phyloP scores from a whole-genome alignment of 1,284 basidiomycete species.

The Sanghuangporus weigelae region DNA sequence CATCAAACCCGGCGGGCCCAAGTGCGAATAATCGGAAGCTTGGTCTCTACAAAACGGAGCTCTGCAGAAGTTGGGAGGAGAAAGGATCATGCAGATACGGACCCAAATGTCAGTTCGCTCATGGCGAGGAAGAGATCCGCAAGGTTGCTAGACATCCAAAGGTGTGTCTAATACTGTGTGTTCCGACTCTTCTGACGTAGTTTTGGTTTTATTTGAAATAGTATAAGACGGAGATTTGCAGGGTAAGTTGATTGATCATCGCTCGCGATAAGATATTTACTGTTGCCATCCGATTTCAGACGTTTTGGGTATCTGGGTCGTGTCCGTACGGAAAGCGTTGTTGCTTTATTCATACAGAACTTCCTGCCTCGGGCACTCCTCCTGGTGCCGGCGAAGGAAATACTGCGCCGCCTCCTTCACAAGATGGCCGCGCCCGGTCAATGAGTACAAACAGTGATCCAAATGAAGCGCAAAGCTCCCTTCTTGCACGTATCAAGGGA shows the following conservation, averaged over 20 bases:
- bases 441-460: constrained; percentile 71
- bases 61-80: constrained; percentile 92
- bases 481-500: constrained; percentile 67
- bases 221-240: constrained; percentile 92
- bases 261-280: constrained; percentile 11
- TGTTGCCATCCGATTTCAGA: constrained; percentile 37
- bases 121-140: constrained; percentile 83
- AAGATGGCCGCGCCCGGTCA: constrained; percentile 62
- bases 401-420: constrained; percentile 42
- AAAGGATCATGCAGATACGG: constrained; percentile 86
- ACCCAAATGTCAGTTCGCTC: constrained; percentile 85
- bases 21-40: constrained; percentile 86
- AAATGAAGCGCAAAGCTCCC: constrained; percentile 61
- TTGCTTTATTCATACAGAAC: constrained; percentile 86
- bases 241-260: constrained; percentile 42
- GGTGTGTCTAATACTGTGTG: constrained; percentile 36
- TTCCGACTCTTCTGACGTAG: not conserved
- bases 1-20: constrained; percentile 47
- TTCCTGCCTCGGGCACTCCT: constrained; percentile 56
- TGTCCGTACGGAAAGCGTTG: constrained; percentile 88
- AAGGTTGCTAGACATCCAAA: constrained; percentile 81
- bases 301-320: constrained; percentile 87
- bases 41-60: constrained; percentile 86
- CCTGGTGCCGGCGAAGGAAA: constrained; percentile 31
- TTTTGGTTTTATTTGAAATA: constrained; percentile 28